These are phyloP conservation scores for Eustoma russellianum DNA, from an alignment of 257 asterid genomes.

Conservation along the genomic window DNA sequence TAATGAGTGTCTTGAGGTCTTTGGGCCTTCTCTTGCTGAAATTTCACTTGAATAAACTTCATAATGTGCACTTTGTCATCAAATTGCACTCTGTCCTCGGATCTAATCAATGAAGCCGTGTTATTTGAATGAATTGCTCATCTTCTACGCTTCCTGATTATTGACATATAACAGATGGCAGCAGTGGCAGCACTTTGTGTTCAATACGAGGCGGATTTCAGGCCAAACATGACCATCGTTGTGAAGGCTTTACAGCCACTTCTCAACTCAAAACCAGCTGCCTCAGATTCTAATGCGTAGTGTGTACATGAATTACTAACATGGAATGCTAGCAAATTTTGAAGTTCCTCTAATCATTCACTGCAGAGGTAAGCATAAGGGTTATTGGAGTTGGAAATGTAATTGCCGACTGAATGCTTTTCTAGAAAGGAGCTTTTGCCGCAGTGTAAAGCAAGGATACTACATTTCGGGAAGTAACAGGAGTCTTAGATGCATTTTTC, in stretches of 20 bases:
- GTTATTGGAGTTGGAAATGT: neutral
- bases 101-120: neutral
- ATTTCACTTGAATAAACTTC: neutral
- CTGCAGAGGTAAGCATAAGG: neutral
- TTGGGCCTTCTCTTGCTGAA: neutral
- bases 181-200: slow-evolving; percentile 98
- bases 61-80: too few relatives aligned
- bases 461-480: too few relatives aligned
- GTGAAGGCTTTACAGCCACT: slow-evolving; percentile 96
- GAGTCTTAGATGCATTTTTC: too few relatives aligned
- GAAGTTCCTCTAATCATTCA: neutral
- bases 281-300: slow-evolving; percentile 28
- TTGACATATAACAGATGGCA: slow-evolving; percentile 47
- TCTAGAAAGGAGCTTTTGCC: slow-evolving; percentile 6
- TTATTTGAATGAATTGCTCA: too few relatives aligned
- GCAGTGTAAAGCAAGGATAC: neutral
- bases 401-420: slow-evolving; percentile 5
- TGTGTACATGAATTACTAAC: neutral
- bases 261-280: slow-evolving; percentile 67
- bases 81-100: too few relatives aligned
- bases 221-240: slow-evolving; percentile 94
- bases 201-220: slow-evolving; percentile 87
- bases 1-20: too few relatives aligned
- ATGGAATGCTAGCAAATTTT: neutral
- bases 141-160: neutral